Percentiles rank a stretch among this genome's conserved stretches.
Evolutionary conservation across 331 rosid species (phyloP).

Genomic region (Erythrophleum ivorense): DNA sequence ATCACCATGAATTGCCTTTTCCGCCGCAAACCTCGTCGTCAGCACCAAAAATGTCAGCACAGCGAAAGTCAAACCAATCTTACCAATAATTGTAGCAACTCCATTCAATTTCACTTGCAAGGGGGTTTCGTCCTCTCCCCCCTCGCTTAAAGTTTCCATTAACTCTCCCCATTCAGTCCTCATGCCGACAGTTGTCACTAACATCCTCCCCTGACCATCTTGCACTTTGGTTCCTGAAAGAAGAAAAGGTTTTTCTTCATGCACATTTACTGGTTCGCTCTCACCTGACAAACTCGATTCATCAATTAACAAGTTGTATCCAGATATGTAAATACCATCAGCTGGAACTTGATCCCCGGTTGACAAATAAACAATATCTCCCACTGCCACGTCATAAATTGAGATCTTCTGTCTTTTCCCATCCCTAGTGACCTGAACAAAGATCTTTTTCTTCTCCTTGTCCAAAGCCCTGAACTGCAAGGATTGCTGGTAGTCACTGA

Average conservation of each 20-base stretch:
- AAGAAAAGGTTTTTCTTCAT: slow-evolving; percentile 76
- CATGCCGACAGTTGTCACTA: slow-evolving; percentile 95
- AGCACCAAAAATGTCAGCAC: slow-evolving; percentile 77
- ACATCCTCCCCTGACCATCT: slow-evolving; percentile 91
- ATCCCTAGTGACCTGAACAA: slow-evolving; percentile 73
- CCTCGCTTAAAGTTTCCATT: slow-evolving; percentile 89
- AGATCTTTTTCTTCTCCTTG: slow-evolving; percentile 84
- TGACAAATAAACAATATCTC: slow-evolving; percentile 86
- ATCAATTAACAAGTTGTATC: slow-evolving; percentile 75
- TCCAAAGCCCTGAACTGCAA: slow-evolving; percentile 84
- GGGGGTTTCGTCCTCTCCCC: slow-evolving; percentile 97
- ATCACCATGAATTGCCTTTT: slow-evolving; percentile 61
- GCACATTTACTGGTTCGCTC: slow-evolving; percentile 71
- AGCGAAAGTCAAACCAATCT: slow-evolving; percentile 86
- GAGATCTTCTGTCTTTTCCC: slow-evolving; percentile 71
- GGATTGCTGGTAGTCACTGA: slow-evolving; percentile 86
- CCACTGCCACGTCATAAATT: slow-evolving; percentile 82
- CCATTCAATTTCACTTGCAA: slow-evolving; percentile 95
- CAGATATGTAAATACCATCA: slow-evolving; percentile 83
- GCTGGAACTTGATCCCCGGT: slow-evolving; percentile 94
- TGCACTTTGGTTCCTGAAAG: slow-evolving; percentile 94
- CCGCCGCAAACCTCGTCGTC: slow-evolving; percentile 60
- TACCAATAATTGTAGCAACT: slow-evolving; percentile 88
- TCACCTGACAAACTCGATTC: slow-evolving; percentile 96
- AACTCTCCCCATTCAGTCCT: slow-evolving; percentile 95